A percentile compares a stretch with the other conserved stretches of the same genome.
phyloP scores from a whole-genome alignment of 2,329 filamentous ascomycete genomes.

The Apiospora saccharicola region DNA sequence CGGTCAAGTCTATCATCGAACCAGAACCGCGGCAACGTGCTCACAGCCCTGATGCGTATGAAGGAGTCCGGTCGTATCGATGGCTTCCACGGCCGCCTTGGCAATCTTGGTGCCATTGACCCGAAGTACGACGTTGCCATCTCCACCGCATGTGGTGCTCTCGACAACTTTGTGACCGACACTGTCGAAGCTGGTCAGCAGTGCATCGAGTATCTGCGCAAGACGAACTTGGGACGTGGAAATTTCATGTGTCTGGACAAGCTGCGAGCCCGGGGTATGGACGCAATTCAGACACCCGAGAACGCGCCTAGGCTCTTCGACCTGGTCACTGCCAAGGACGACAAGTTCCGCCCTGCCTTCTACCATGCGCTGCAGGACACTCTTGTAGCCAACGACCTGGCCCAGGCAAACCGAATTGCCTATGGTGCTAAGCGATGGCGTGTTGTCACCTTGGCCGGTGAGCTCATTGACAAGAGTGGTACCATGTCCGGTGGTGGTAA shows the following conservation, averaged over 20 bases:
- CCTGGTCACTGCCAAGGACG: slow-evolving; percentile 86
- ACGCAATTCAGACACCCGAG: slow-evolving; percentile 85
- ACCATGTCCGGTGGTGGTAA: slow-evolving; percentile 98
- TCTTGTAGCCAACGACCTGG: slow-evolving; percentile 87
- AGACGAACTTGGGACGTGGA: slow-evolving; percentile 94
- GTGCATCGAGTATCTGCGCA: slow-evolving; percentile 96
- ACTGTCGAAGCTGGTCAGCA: slow-evolving; percentile 96
- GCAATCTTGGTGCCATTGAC: slow-evolving; percentile 93
- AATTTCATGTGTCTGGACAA: slow-evolving; percentile 98
- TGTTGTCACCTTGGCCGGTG: slow-evolving; percentile 93
- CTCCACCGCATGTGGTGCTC: slow-evolving; percentile 88
- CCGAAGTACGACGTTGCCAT: slow-evolving; percentile 97
- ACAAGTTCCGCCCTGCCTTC: slow-evolving; percentile 88
- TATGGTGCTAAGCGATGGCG: slow-evolving; percentile 95
- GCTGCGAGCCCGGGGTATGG: slow-evolving; percentile 79
- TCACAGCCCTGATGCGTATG: slow-evolving; percentile 90
- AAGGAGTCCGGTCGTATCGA: slow-evolving; percentile 96
- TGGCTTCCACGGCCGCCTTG: slow-evolving; percentile 93
- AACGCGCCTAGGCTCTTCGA: slow-evolving; percentile 93
- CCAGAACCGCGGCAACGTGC: slow-evolving; percentile 91
- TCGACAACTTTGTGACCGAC: slow-evolving; percentile 97
- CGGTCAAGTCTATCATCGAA: slow-evolving; percentile 87
- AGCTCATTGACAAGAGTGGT: slow-evolving; percentile 96
- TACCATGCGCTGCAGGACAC: slow-evolving; percentile 97
- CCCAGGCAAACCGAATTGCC: slow-evolving; percentile 96